Percentiles rank a stretch among this genome's conserved stretches.
These are phyloP conservation scores for Prunus kanzakura DNA, from an alignment of 306 rosid species.

Conservation along the genomic window DNA sequence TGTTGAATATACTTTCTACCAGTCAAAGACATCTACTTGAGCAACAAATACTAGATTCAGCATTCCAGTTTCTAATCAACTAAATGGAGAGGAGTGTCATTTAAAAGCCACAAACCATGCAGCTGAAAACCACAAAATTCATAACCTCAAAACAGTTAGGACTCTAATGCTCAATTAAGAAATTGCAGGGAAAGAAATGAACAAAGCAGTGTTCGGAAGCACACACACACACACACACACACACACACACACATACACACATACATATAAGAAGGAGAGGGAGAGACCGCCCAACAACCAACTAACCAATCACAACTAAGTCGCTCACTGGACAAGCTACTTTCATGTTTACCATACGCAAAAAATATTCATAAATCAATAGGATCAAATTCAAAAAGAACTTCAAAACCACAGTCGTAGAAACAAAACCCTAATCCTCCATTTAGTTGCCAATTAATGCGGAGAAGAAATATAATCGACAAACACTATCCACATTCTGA, in stretches of 20 bases:
- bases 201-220: background rate
- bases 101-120: background rate
- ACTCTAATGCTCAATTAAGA: background rate
- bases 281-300: background rate
- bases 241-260: background rate
- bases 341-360: background rate
- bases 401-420: background rate
- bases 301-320: background rate
- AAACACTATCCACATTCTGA: background rate
- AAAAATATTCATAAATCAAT: background rate
- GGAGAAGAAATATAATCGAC: background rate
- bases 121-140: background rate
- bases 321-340: background rate
- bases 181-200: background rate
- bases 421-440: constrained; percentile 1
- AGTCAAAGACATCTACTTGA: background rate
- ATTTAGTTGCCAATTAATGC: background rate
- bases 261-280: background rate
- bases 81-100: background rate
- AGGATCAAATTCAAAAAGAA: background rate
- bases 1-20: background rate
- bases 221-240: background rate
- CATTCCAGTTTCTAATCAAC: background rate
- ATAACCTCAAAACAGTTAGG: background rate
- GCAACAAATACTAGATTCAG: background rate